Conservation (phyloP, 148 eudicot species). For the Agrostemma githago region DNA sequence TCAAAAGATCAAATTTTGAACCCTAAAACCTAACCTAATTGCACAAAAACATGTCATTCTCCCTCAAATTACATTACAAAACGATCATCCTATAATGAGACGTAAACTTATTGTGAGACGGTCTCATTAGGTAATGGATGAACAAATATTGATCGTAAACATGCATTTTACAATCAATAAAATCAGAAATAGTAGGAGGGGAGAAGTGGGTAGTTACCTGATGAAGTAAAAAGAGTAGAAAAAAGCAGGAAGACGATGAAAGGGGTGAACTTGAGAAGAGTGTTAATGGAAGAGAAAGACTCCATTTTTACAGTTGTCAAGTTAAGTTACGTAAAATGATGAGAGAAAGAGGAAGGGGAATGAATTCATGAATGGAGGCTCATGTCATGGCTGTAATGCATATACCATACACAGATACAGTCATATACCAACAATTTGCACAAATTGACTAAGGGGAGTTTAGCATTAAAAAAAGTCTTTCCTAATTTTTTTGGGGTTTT, state of each 20-base stretch:
- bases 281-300: not conserved
- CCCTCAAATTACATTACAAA: not conserved
- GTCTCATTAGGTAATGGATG: too few relatives aligned
- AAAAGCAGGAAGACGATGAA: not conserved
- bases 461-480: too few relatives aligned
- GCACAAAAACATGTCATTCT: not conserved
- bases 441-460: too few relatives aligned
- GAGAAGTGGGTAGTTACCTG: constrained; percentile 8
- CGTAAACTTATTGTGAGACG: too few relatives aligned
- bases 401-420: too few relatives aligned
- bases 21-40: not conserved
- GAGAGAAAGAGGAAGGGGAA: too few relatives aligned
- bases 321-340: too few relatives aligned
- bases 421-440: not conserved
- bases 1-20: constrained; percentile 7
- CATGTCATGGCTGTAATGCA: not conserved
- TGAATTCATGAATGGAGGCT: not conserved
- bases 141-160: not conserved
- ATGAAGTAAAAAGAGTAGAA: not conserved
- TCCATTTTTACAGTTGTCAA: not conserved
- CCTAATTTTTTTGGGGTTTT: too few relatives aligned
- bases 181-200: not conserved
- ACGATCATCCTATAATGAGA: too few relatives aligned
- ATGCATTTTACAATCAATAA: not conserved
- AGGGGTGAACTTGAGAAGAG: not conserved